Evolutionary conservation across 441 rosid genomes (phyloP), one percentile per base, ranked within the genome.

Genomic region (Euphorbia corollata): DNA sequence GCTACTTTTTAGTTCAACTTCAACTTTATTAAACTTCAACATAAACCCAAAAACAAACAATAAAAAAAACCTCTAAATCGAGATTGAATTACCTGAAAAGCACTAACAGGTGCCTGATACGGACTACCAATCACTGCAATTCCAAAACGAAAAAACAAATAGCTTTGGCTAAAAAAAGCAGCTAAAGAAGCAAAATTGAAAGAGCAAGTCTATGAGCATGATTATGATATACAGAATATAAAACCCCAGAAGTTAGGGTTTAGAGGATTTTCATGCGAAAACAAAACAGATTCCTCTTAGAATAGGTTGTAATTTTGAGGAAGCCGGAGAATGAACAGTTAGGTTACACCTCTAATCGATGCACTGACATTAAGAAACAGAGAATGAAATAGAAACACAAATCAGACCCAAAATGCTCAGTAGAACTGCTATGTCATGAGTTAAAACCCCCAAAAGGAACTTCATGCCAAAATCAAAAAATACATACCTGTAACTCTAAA

Each of bases 71-170:
- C 22, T 38, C 10, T 51, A 8, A 5, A 63, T 12, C 43, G 23
- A 59, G 2, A 68, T 13, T n/a, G 0, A 71, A 47, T n/a, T 47
- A 84, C 93, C 88, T 84, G 93, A 62, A 79, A 75, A 59, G 93
- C 90, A 72, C 86, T 78, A 59, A 86, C 82, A 23, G 84, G 80
- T 65, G 79, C 75, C 45, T 87, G 82, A 73, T 77, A 85, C 27
- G 90, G 72, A 77, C 79, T 68, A 8, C 84, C 81, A 90, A 87
- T 87, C 61, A 34, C 63, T 76, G 12, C n/a, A 10, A 22, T 12
- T 22, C 16, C 22, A 48, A 18, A 30, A n/a, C 34, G n/a, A 45
- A 27, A 19, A 65, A 65, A 66, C 8, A 62, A 22, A 8, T 47
- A 24, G 58, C 72, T 68, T 59, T 73, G 72, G 59, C 65, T 48